Evolutionary conservation across 2,329 filamentous ascomycete genomes (phyloP), one percentile per base, ranked within the genome.

Genomic region (Ambrosiella cleistominuta): DNA sequence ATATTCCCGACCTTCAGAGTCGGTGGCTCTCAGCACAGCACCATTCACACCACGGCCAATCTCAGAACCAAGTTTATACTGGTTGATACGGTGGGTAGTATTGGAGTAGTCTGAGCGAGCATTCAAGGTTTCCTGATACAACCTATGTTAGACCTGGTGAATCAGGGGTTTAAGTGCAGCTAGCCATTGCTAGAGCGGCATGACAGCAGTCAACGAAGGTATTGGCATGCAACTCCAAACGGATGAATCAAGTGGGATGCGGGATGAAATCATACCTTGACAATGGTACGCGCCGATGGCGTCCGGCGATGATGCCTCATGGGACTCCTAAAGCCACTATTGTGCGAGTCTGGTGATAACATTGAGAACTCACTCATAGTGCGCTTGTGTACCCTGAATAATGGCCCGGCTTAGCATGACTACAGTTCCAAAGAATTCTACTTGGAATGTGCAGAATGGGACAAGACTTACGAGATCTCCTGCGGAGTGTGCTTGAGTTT

Each of bases 11-110:
- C 89, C 91, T 71, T 84, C 93, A 69, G 95, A 89, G 71, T 98
- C 91, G 1, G 81, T 82, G 19, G 89, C 93, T 17, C 91, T 75
- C 70, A 97, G 89, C 12, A 98, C 93, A 9, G 90, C 85, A 7
- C 93, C 93, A 68, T 95, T 98, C 0, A 91, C 97, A 15, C 93
- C 93, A 63, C 89, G 79, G n/a, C 93, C 93, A 65, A 98, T 96
- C 74, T 97, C 91, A 68, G 95, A 86, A 69, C 86, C 83, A 66
- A 98, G 93, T 60, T 85, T 77, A 69, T 97, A 98, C 71, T 97
- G 91, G 69, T 97, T 97, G 72, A 97, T 91, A 60, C 82, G 80
- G 67, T 94, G 88, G 66, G 94, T 76, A 64, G 91, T 85, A 68
- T 89, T 90, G 65, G 84, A 93, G 70, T 94, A 95, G 67, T 93